Conservation (phyloP, 306 rosid genomes). For the Chamaecrista fasciculata region DNA sequence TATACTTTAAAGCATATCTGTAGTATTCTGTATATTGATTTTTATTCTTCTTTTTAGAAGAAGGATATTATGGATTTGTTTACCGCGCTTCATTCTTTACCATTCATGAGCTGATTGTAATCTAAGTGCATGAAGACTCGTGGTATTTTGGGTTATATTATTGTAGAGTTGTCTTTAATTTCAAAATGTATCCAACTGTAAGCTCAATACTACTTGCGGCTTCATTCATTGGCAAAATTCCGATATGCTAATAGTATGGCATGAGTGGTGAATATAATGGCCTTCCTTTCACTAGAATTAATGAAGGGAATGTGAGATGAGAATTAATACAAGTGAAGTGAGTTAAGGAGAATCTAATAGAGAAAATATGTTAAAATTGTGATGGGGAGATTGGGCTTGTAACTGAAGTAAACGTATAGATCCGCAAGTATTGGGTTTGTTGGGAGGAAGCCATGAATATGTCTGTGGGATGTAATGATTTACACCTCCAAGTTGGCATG, state of each 20-base stretch:
- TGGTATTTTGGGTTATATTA: constrained; percentile 27
- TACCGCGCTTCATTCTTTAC: constrained; percentile 46
- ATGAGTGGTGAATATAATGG: background rate
- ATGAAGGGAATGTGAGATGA: too few relatives aligned
- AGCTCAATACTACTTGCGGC: constrained; percentile 12
- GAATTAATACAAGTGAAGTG: too few relatives aligned
- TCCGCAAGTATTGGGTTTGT: constrained; percentile 39
- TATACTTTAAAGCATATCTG: constrained; percentile 32
- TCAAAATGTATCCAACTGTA: constrained; percentile 12
- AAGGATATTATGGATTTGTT: constrained; percentile 32
- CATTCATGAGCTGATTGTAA: constrained; percentile 44
- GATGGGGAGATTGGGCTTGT: background rate
- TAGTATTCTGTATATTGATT: constrained; percentile 51
- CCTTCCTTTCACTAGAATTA: background rate
- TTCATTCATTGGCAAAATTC: constrained; percentile 19
- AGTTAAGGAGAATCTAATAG: too few relatives aligned
- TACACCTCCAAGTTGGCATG: background rate
- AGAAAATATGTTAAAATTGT: background rate
- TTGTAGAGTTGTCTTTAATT: constrained; percentile 6
- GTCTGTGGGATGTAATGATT: background rate
- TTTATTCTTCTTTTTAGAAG: constrained; percentile 9
- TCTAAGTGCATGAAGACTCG: constrained; percentile 32
- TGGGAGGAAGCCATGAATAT: background rate
- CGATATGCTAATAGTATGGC: background rate
- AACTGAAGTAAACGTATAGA: constrained; percentile 23